These are phyloP conservation scores for Neurospora sp. DNA, from an alignment of 495 filamentous ascomycete species.

Conservation along the genomic window DNA sequence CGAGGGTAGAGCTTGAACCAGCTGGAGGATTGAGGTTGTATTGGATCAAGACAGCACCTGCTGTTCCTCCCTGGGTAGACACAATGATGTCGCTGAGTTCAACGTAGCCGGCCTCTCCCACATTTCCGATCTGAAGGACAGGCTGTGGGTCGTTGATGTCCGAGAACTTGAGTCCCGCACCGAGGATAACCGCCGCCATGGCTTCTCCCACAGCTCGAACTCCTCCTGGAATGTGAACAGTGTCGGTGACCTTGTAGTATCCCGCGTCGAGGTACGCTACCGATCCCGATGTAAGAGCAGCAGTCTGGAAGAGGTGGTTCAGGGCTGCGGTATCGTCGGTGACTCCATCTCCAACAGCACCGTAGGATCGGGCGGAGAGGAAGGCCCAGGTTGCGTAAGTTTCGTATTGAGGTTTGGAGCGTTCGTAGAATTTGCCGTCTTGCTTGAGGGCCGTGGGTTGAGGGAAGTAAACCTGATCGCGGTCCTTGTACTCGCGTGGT, in stretches of 20 bases:
- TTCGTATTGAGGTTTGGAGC: constrained; percentile 60
- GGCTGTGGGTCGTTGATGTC: constrained; percentile 33
- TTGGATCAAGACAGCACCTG: constrained; percentile 58
- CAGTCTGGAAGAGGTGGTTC: constrained; percentile 12
- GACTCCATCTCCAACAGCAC: constrained; percentile 19
- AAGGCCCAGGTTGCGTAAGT: constrained; percentile 29
- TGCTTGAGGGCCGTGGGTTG: constrained; percentile 19
- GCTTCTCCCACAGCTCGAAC: constrained; percentile 31
- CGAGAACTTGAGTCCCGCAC: constrained; percentile 38
- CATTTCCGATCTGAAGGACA: constrained; percentile 41
- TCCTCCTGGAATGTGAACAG: constrained; percentile 43
- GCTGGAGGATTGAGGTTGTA: constrained; percentile 58
- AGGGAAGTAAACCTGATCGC: constrained; percentile 7
- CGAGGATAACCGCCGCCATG: constrained; percentile 33
- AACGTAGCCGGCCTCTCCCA: constrained; percentile 40
- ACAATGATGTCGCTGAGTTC: constrained; percentile 48
- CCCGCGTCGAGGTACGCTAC: constrained; percentile 59
- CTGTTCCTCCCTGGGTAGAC: constrained; percentile 27
- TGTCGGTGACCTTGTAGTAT: constrained; percentile 29
- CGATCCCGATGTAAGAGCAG: not conserved
- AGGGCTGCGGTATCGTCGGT: constrained; percentile 23
- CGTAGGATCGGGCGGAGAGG: constrained; percentile 15
- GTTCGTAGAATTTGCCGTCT: constrained; percentile 46
- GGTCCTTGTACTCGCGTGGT: constrained; percentile 9
- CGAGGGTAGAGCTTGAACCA: constrained; percentile 11